Percentiles rank a stretch among this genome's conserved stretches.
Conservation (phyloP, 129 eudicot species). For the Lactuca saligna region DNA sequence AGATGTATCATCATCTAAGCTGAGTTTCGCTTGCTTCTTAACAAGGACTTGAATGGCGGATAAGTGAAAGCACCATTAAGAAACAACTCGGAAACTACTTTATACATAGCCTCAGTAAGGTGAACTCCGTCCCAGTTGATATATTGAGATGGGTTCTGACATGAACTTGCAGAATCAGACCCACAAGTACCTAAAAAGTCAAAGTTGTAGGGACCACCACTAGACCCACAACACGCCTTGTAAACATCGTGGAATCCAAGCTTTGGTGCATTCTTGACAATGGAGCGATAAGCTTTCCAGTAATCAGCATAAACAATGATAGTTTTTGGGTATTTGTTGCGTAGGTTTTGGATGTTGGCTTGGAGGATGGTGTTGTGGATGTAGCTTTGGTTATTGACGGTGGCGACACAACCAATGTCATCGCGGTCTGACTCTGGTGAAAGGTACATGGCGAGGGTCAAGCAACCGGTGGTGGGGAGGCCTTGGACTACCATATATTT, state of each 20-base stretch:
- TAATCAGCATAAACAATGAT: constrained; percentile 63
- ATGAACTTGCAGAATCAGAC: constrained; percentile 47
- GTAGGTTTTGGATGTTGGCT: constrained; percentile 39
- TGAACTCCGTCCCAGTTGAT: constrained; percentile 92
- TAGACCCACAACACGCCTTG: constrained; percentile 71
- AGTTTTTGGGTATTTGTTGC: constrained; percentile 49
- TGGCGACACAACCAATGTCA: constrained; percentile 52
- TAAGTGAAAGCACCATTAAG: constrained; percentile 39
- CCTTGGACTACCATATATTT: constrained; percentile 76
- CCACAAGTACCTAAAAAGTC: constrained; percentile 48
- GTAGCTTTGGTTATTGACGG: constrained; percentile 45
- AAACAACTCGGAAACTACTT: constrained; percentile 45
- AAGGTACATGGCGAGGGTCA: constrained; percentile 52
- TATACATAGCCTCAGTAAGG: constrained; percentile 77
- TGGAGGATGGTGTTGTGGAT: constrained; percentile 55
- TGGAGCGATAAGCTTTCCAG: constrained; percentile 48
- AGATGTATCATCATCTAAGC: constrained; percentile 11
- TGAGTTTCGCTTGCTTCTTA: constrained; percentile 34
- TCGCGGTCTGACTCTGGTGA: constrained; percentile 50
- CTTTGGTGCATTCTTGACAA: constrained; percentile 40
- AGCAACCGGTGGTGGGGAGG: constrained; percentile 75
- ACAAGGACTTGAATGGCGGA: constrained; percentile 51
- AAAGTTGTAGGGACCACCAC: constrained; percentile 54
- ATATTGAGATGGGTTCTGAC: constrained; percentile 53
- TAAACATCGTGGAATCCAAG: constrained; percentile 67